These are phyloP conservation scores for Chaetomium cochliodes DNA, from an alignment of 495 filamentous ascomycete genomes.

Conservation along the genomic window DNA sequence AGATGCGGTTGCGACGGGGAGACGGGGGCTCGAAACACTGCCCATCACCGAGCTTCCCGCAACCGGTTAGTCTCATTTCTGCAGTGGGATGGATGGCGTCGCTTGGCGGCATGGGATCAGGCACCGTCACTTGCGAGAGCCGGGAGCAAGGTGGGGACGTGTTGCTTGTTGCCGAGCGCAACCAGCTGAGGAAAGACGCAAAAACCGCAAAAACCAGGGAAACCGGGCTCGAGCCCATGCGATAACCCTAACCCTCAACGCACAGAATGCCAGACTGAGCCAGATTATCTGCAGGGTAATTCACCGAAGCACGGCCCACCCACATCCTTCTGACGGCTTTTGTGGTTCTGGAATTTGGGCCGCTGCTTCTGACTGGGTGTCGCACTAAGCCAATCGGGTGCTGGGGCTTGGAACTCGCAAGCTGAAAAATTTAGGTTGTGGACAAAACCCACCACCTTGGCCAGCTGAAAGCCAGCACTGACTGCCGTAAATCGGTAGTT, in stretches of 20 bases:
- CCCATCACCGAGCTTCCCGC: slow-evolving; percentile 18
- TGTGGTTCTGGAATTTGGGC: neutral
- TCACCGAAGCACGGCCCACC: slow-evolving; percentile 4
- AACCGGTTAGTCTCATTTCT: neutral
- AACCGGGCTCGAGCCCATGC: neutral
- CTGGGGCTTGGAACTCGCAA: neutral
- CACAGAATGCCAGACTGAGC: neutral
- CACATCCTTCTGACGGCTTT: neutral
- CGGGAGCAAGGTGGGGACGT: neutral
- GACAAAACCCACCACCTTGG: slow-evolving; percentile 8
- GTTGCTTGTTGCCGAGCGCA: neutral
- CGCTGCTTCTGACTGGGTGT: too few species aligned
- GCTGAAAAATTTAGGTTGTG: slow-evolving; percentile 12
- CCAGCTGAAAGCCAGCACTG: slow-evolving; percentile 16
- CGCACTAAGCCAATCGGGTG: slow-evolving; percentile 11
- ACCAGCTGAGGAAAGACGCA: neutral
- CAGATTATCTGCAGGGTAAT: neutral
- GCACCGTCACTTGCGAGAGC: slow-evolving; percentile 9
- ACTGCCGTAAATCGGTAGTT: neutral
- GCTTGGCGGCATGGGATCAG: slow-evolving; percentile 6
- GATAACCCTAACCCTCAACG: neutral
- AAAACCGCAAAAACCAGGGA: neutral
- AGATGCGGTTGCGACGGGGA: neutral
- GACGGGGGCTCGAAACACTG: slow-evolving; percentile 1
- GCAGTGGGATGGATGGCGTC: neutral